phyloP scores from a whole-genome alignment of 164 flowering plant genomes.

The grape (Vitis vinifera) region DNA sequence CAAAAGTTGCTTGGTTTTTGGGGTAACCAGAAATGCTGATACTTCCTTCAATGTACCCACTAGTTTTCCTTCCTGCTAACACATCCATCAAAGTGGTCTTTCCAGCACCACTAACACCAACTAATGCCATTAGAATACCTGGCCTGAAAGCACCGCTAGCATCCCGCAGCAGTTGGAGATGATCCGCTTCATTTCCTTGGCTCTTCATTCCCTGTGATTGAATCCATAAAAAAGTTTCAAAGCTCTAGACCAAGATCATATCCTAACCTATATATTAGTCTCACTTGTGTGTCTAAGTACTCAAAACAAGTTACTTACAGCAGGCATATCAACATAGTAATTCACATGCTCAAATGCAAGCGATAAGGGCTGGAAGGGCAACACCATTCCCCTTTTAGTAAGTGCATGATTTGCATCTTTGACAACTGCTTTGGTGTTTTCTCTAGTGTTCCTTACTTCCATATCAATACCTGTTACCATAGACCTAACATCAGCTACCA shows the following conservation, averaged over 20 bases:
- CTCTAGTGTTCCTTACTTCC: constrained; percentile 22
- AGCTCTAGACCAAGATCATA: not conserved
- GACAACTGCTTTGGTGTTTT: constrained; percentile 3
- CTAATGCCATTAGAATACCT: constrained; percentile 31
- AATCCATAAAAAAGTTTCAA: not conserved
- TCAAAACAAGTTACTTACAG: constrained; percentile 13
- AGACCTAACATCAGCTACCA: not conserved
- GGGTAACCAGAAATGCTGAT: constrained; percentile 34
- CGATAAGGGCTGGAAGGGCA: constrained; percentile 41
- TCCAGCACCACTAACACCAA: constrained; percentile 39
- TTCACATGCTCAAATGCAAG: constrained; percentile 39
- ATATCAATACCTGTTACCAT: constrained; percentile 27
- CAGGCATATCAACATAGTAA: constrained; percentile 52
- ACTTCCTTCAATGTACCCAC: constrained; percentile 30
- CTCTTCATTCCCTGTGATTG: constrained; percentile 28
- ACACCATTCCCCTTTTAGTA: constrained; percentile 47
- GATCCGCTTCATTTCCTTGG: constrained; percentile 29
- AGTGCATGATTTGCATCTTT: constrained; percentile 9
- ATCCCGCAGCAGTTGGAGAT: constrained; percentile 23
- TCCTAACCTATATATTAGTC: not conserved
- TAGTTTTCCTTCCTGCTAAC: constrained; percentile 32
- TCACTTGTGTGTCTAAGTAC: not conserved
- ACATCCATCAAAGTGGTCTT: constrained; percentile 40
- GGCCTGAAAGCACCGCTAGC: constrained; percentile 35
- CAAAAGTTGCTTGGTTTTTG: constrained; percentile 34